Evolutionary conservation across 2,329 filamentous ascomycete genomes (phyloP), one percentile per base, ranked within the genome.

Genomic region (Pseudophaeomoniella oleicola): DNA sequence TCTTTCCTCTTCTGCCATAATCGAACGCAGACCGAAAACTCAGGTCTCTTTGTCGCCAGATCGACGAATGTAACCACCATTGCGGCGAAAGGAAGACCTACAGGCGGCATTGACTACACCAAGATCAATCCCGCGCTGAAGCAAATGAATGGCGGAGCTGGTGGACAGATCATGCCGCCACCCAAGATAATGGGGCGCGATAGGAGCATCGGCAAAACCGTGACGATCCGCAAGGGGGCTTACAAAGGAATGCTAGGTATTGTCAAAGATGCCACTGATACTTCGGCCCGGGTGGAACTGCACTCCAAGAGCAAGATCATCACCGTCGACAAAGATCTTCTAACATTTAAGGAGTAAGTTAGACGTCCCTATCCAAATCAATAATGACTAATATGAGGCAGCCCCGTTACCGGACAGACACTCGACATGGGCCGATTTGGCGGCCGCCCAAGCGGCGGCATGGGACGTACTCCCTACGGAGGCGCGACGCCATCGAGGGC

Each of bases 191-290:
- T 76, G 36, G 85, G 81, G 15, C 75, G 86, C 29, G 90, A 98
- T 56, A 75, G 77, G 38, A 69, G 90, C 17, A 77, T 96, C 44
- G 87, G 87, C 31, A 88, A 94, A 62, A 94, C 86, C 1, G 86
- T 96, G 32, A 84, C 80, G 36, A 81, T 96, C 51, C 75, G 78
- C 39, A 85, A 80, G 53, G 90, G 90, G 17, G 77, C 81, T 15
- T 86, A 88, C 66, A 98, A 98, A 61, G 88, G 88, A 39, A 69
- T 94, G 31, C 66, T 96, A 30, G 90, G 90, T 48, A 93, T 94
- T 46, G 87, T 98, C 48, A 94, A 94, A 55, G 88, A 96, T 53
- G 81, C 88, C 1, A 93, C 84, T 4, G 87, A 92, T 48, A 74
- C 74, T 3, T 75, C 81, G 50, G 88, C 85, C 18, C 81, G 87